Base-by-base conservation (phyloP, 164 flowering plant genomes). In the Berberis thunbergii region DNA sequence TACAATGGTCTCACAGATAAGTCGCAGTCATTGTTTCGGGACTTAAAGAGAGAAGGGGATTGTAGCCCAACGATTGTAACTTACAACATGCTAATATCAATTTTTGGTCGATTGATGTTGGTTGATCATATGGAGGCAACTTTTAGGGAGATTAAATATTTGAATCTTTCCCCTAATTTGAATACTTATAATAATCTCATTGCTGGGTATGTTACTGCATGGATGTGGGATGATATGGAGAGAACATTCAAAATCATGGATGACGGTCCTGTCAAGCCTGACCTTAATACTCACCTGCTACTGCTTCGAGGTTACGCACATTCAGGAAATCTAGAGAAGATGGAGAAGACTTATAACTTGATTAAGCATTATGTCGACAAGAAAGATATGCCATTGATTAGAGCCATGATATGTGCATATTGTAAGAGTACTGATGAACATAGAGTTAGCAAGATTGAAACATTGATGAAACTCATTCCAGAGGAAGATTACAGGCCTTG, bases 391-490 rank as follows among this genome's bases (percentile, higher is more conserved):
- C 66, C 68, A 3, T 70, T 87, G 68, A 73, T 93, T 48, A 81
- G 88, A 72, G 54, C 78, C 54, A 90, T 93, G 96, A 80, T 90
- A 62, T 76, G 80, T 75, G 94, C 97, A 3, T 90, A 93, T 59
- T 82, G 88, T 68, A 86, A 70, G 74, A 84, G 86, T 69, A 72
- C 82, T 39, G 65, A 61, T 46, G 3, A 66, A 1, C 74, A 82
- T 69, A 83, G 84, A 74, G 72, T 86, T 67, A 54, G 72, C 62
- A 89, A 79, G 71, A 77, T 93, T 60, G 85, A 85, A 66, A 74
- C 68, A 13, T 65, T 93, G 50, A 3, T 84, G 66, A 69, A 41
- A 67, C 57, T 81, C 49, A 72, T 90, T 59, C 90, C 92, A 7
- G 77, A 83, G 60, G 58, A 75, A 3, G 87, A 83, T 2, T 84